Base-by-base conservation (phyloP, 1,284 basidiomycete species). In the Fomitopsis schrenkii region DNA sequence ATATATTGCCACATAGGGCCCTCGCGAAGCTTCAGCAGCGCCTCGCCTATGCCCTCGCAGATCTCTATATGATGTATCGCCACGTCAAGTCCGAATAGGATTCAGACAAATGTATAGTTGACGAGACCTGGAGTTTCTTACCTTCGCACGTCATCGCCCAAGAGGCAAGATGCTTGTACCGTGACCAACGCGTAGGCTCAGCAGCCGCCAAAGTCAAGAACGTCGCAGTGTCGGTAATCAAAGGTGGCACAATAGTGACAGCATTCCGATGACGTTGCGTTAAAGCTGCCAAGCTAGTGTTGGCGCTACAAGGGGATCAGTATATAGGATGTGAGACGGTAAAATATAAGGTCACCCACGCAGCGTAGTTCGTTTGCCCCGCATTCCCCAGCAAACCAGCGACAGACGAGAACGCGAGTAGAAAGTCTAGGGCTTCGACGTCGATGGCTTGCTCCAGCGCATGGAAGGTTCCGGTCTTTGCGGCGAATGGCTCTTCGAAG, bases 291-390 rank as follows among this genome's bases (percentile, higher is more conserved):
- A 77, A 56, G 14, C 68, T 66, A 17, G 74, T 70, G 59, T 76
- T 76, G 5, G 75, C 76, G 52, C 77, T 78, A 50, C 12, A 17
- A 48, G 35, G 19, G 35, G 14, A 19, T 53, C 5, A 50, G 44
- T 57, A 50, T 22, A 33, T 2, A 5, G 9, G n/a, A 7, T 10
- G 44, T 19, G 17, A 14, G 22, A 22, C 22, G 54, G 26, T 53
- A 14, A 15, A 7, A 53, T 3, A 19, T 26, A 7, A 41, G 12
- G 17, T 59, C 72, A 9, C n/a, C 63, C 57, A 77, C 76, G 67
- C 69, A 12, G 71, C 65, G 67, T 78, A 78, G 53, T 76, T 77
- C 2, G 76, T 71, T 62, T 79, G 77, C 1, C 76, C 77, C 35
- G 68, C 65, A 62, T 68, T 75, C 17, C 77, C 77, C 55, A 76